phyloP scores from a whole-genome alignment of 2,329 filamentous ascomycete species.

The Exophiala sideris region DNA sequence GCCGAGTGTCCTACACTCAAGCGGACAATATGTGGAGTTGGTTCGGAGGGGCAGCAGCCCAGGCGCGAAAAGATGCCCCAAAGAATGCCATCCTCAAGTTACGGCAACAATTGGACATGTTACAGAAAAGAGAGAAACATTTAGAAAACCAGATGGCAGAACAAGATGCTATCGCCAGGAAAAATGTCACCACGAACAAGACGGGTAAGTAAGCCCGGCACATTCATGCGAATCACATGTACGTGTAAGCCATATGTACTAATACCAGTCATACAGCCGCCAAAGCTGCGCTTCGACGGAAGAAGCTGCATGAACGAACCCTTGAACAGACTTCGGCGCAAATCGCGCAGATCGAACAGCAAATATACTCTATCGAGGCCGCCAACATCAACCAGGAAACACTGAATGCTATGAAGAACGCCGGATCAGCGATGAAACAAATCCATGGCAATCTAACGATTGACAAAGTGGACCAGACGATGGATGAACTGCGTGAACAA shows the following conservation, averaged over 20 bases:
- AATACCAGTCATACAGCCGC: conserved; percentile 59
- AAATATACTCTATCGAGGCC: conserved; percentile 95
- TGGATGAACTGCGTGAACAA: conserved; percentile 90
- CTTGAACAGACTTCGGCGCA: conserved; percentile 87
- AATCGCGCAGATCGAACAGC: conserved; percentile 87
- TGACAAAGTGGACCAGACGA: conserved; percentile 91
- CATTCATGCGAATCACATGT: neutral
- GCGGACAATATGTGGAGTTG: conserved; percentile 67
- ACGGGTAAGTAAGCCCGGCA: conserved; percentile 60
- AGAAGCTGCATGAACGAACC: conserved; percentile 90
- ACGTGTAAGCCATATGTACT: neutral
- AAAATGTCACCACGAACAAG: conserved; percentile 86
- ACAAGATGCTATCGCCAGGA: conserved; percentile 82
- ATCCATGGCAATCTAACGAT: conserved; percentile 90
- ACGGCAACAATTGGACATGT: conserved; percentile 89
- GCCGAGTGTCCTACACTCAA: neutral
- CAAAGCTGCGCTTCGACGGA: conserved; percentile 83
- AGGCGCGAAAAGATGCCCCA: conserved; percentile 86
- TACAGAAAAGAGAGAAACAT: conserved; percentile 93
- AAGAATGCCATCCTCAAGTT: conserved; percentile 94
- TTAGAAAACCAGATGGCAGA: conserved; percentile 89
- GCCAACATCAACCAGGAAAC: conserved; percentile 99
- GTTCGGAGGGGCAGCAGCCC: conserved; percentile 80
- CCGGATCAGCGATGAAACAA: conserved; percentile 82
- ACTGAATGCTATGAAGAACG: conserved; percentile 87